Base-by-base conservation (phyloP, 352 stramenopile genomes). In the Pythium sukuiense region DNA sequence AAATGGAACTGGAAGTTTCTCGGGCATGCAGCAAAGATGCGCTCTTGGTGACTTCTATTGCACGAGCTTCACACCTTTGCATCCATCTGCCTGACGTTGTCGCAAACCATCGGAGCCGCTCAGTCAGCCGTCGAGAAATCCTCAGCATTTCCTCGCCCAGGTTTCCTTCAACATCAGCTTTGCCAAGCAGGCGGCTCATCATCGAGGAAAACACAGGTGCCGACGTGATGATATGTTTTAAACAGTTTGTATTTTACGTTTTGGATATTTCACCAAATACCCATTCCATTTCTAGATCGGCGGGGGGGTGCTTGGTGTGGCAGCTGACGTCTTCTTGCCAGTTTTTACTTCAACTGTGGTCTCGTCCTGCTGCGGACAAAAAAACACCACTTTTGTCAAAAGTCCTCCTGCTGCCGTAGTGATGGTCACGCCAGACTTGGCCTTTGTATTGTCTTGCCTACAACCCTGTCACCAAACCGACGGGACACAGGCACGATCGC, bases 221-320 rank as follows among this genome's bases (percentile, higher is more conserved):
- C 13, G 43, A 63, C 24, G 16, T 41, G 50, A 24, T 9, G 18
- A 50, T 39, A 11, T 65, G 59, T 65, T 65, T 65, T 59, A 65
- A 52, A 59, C 59, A 65, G 4, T 9, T 20, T 59, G 49, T 56
- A 58, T 64, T 64, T 43, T 11, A 16, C 35, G 11, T 43, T 43
- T 43, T 43, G 35, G 32, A 43, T 14, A 16, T 43, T 43, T 43
- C 11, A 7, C 12, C 7, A 43, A 43, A 43, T 12, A 16, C 3
- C 4, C 6, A 43, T 43, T 43, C 35, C 35, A 43, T 5, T 43
- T 43, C 35, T 16, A 43, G 35, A 11, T 16, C 35, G 20, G 20
- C 20, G 35, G 35, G 35, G 16, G 35, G 35, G 35, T 43, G 35
- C 35, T 43, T 43, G 35, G 35, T 43, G 6, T 43, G 35, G 35